phyloP scores from a whole-genome alignment of 2,329 filamentous ascomycete genomes.

The Cladophialophora bantiana region DNA sequence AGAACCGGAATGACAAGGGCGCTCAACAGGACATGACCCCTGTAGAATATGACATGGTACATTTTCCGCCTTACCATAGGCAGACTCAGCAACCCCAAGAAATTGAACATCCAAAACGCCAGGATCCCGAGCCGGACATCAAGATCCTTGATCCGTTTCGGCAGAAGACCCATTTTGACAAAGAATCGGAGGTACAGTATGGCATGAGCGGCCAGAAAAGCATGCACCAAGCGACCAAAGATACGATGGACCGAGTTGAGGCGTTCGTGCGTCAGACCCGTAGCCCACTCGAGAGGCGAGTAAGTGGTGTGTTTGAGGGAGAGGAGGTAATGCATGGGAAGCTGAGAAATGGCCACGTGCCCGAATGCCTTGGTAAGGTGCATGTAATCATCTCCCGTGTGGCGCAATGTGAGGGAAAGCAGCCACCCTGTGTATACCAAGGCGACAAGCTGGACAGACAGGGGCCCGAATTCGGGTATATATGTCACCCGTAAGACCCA shows the following conservation, averaged over 20 bases:
- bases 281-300: constrained; percentile 59
- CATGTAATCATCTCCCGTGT: constrained; percentile 59
- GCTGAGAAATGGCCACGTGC: constrained; percentile 65
- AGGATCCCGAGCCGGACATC: constrained; percentile 65
- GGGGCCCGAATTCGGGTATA: constrained; percentile 36
- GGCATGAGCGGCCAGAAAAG: constrained; percentile 61
- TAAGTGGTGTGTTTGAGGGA: constrained; percentile 44
- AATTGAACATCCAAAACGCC: constrained; percentile 54
- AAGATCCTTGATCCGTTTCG: constrained; percentile 61
- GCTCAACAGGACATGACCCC: constrained; percentile 62
- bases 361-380: constrained; percentile 69
- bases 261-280: constrained; percentile 61
- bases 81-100: constrained; percentile 58
- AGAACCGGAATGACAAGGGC: constrained; percentile 56
- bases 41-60: constrained; percentile 62
- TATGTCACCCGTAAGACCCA: constrained; percentile 36
- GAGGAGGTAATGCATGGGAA: constrained; percentile 67
- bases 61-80: constrained; percentile 54
- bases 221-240: constrained; percentile 62
- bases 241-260: constrained; percentile 66
- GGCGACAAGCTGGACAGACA: constrained; percentile 33
- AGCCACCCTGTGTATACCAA: constrained; percentile 36
- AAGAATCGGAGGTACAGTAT: constrained; percentile 66
- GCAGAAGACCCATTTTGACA: constrained; percentile 57
- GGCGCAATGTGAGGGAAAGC: constrained; percentile 31